These are phyloP conservation scores for Myriosclerotinia duriaeana DNA, from an alignment of 2,329 filamentous ascomycete species.

Conservation along the genomic window DNA sequence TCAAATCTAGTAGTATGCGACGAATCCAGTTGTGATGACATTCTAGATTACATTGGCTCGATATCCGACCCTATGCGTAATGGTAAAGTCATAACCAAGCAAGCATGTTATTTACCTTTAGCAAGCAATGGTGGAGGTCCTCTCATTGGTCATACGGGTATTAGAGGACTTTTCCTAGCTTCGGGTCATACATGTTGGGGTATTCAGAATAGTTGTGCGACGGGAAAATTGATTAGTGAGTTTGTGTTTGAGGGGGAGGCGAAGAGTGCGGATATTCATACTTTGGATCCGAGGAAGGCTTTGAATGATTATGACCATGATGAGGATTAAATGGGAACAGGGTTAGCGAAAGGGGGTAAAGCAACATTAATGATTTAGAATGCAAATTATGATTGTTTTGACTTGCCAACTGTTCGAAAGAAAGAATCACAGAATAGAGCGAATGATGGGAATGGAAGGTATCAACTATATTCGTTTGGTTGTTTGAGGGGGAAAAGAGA, in stretches of 20 bases:
- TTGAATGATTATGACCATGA: constrained; percentile 23
- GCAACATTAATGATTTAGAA: not conserved
- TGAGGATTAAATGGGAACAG: too few relatives aligned
- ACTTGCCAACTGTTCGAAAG: too few relatives aligned
- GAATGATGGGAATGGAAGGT: too few relatives aligned
- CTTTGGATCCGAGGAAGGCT: constrained; percentile 66
- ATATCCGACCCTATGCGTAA: constrained; percentile 66
- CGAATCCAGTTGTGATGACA: constrained; percentile 74
- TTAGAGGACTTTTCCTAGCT: constrained; percentile 75
- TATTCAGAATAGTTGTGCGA: constrained; percentile 91
- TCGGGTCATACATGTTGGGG: constrained; percentile 97
- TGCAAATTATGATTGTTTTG: not conserved
- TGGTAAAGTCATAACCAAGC: constrained; percentile 68
- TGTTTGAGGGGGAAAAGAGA: too few relatives aligned
- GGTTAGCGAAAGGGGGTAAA: not conserved
- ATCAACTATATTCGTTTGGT: too few relatives aligned
- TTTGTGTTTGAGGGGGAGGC: constrained; percentile 72
- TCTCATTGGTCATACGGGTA: constrained; percentile 72
- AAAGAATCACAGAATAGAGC: too few relatives aligned
- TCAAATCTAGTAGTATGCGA: constrained; percentile 77
- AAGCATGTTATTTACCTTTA: constrained; percentile 87
- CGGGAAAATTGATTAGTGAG: constrained; percentile 77
- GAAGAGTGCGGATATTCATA: constrained; percentile 64
- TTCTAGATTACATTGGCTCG: constrained; percentile 72
- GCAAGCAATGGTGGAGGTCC: constrained; percentile 58